Evolutionary conservation across 441 rosid species (phyloP).

Genomic region (Isatis lusitanica): DNA sequence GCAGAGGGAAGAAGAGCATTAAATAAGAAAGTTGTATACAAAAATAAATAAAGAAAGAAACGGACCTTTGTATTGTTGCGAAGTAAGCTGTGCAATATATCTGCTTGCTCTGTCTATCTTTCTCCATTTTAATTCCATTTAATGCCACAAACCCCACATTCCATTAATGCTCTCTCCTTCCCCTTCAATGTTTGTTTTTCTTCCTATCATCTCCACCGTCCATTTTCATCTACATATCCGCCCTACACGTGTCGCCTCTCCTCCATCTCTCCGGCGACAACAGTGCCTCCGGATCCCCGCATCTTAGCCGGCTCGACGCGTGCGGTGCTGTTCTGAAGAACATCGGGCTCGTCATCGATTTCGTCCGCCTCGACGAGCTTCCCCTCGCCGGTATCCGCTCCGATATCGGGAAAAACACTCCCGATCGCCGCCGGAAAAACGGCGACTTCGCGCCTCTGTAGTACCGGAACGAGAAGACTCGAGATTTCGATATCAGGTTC

Average conservation of each 20-base stretch:
- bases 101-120: background rate
- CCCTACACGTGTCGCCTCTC: slow-evolving; percentile 62
- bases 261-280: slow-evolving; percentile 88
- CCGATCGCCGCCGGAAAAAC: slow-evolving; percentile 61
- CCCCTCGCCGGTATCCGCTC: slow-evolving; percentile 53
- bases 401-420: slow-evolving; percentile 62
- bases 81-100: slow-evolving; percentile 1
- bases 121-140: slow-evolving; percentile 43
- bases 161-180: slow-evolving; percentile 44
- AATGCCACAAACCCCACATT: slow-evolving; percentile 49
- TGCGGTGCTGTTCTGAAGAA: slow-evolving; percentile 54
- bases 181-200: slow-evolving; percentile 30
- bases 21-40: slow-evolving; percentile 11
- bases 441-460: slow-evolving; percentile 77
- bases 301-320: slow-evolving; percentile 85
- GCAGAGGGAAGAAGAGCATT: slow-evolving; percentile 4
- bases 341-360: slow-evolving; percentile 85
- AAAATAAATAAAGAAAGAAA: background rate
- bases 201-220: slow-evolving; percentile 45
- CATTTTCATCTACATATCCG: slow-evolving; percentile 28
- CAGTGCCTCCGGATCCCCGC: slow-evolving; percentile 96
- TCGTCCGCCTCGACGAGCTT: slow-evolving; percentile 64
- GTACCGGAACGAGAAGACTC: slow-evolving; percentile 78
- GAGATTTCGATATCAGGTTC: slow-evolving; percentile 54
- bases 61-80: slow-evolving; percentile 20